Percentiles rank a stretch among this genome's conserved stretches.
These are phyloP conservation scores for Leccinellum luteum DNA, from an alignment of 768 basidiomycete species.

Conservation along the genomic window DNA sequence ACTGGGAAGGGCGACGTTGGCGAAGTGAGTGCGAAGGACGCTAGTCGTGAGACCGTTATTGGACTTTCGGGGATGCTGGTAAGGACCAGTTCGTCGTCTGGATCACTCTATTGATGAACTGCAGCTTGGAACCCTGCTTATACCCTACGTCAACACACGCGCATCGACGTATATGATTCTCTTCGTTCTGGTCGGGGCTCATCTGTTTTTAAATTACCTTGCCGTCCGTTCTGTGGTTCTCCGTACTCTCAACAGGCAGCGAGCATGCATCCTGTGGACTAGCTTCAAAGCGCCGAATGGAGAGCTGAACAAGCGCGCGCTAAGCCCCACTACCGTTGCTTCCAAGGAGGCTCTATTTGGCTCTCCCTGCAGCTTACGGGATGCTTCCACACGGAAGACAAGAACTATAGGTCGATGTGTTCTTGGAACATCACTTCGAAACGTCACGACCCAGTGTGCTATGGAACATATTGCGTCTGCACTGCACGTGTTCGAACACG, in stretches of 20 bases:
- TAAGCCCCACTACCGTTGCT: constrained; percentile 40
- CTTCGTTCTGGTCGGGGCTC: constrained; percentile 48
- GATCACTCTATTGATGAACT: background rate
- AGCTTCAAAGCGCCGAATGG: constrained; percentile 8
- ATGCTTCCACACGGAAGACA: constrained; percentile 30
- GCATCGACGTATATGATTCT: constrained; percentile 50
- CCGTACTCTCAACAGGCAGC: constrained; percentile 59
- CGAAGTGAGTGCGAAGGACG: constrained; percentile 70
- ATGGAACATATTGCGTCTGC: constrained; percentile 24
- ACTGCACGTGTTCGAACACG: constrained; percentile 40
- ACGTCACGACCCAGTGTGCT: constrained; percentile 8
- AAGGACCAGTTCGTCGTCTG: constrained; percentile 15
- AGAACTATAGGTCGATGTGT: constrained; percentile 41
- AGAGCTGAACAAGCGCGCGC: constrained; percentile 12
- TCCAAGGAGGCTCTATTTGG: constrained; percentile 45
- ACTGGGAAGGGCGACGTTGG: constrained; percentile 59
- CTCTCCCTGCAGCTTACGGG: constrained; percentile 37
- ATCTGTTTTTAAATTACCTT: constrained; percentile 57
- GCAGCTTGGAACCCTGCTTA: constrained; percentile 58
- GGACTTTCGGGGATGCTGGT: constrained; percentile 68
- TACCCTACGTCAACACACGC: constrained; percentile 51
- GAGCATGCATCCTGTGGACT: constrained; percentile 52
- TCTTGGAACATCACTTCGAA: constrained; percentile 48
- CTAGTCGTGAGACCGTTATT: constrained; percentile 69
- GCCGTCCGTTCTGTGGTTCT: constrained; percentile 59